Evolutionary conservation across 768 basidiomycete species (phyloP).

Genomic region (Epithele typhae): DNA sequence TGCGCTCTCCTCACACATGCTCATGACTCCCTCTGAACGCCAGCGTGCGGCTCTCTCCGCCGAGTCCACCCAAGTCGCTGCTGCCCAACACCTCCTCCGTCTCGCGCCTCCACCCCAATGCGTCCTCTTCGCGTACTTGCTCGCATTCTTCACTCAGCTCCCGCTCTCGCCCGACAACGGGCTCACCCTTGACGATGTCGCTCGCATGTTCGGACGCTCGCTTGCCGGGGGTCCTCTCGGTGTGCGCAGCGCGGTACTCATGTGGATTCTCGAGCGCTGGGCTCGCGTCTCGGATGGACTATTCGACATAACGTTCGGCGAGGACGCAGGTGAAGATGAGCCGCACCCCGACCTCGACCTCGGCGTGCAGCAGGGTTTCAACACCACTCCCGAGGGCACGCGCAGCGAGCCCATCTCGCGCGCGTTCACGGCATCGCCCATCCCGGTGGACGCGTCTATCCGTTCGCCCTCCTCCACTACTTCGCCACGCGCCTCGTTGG

Average conservation of each 20-base stretch:
- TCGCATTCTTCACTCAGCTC: conserved; percentile 47
- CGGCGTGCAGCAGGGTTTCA: no score
- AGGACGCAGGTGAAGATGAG: conserved; percentile 1
- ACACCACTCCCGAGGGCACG: no score
- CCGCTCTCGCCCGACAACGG: conserved; percentile 48
- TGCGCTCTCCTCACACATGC: no score
- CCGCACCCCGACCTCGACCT: background rate
- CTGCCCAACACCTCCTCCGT: conserved; percentile 46
- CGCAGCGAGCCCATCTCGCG: no score
- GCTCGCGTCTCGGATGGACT: conserved; percentile 13
- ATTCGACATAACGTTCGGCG: conserved; percentile 1
- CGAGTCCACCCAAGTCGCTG: conserved; percentile 33
- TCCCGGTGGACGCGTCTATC: no score
- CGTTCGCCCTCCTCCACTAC: no score
- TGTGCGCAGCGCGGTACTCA: conserved; percentile 17
- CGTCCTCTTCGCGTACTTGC: conserved; percentile 40
- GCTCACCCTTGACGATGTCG: conserved; percentile 40
- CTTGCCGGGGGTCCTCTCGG: conserved; percentile 19
- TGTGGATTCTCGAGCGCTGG: conserved; percentile 27
- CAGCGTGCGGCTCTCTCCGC: background rate
- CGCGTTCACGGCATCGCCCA: no score
- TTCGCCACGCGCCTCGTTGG: no score
- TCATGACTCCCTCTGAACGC: conserved; percentile 4
- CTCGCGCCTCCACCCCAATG: conserved; percentile 40
- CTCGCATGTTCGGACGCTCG: conserved; percentile 41